Evolutionary conservation across 2,329 filamentous ascomycete genomes (phyloP), one percentile per base, ranked within the genome.

Genomic region (Arachnomyces sp.): DNA sequence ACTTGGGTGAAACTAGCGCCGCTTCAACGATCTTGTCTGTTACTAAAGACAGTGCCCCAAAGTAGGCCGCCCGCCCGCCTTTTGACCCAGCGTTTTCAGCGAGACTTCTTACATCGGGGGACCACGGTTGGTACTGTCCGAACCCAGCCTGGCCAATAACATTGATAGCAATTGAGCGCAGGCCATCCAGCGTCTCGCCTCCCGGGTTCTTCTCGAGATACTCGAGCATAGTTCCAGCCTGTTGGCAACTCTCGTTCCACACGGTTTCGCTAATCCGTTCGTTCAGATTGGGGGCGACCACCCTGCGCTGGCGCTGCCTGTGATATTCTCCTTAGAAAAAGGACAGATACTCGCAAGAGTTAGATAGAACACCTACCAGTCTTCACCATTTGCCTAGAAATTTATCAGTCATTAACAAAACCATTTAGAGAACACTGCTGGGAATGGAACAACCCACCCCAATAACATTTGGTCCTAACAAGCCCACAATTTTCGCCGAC

Each of bases 141-240:
- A 61, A 64, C 2, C 56, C 61, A 1, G 60, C 56, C 25, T 48
- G 38, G 3, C 56, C 57, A 7, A 67, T 52, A 2, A 66, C 61
- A 38, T 66, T 63, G 47, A 66, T 60, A 12, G 62, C 59, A 13
- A 66, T 43, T 28, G 48, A 48, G 7, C 57, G 55, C 7, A 64
- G 52, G 3, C 53, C 52, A 7, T 44, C 43, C 7, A 59, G 45
- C 1, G 58, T 56, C 15, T 54, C 43, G 34, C 50, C 51, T 7
- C 51, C 47, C 1, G 50, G 47, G 25, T 50, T 41, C 9, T 48
- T 32, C n/a, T 55, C 33, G 30, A 61, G 40, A 35, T 56, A 55
- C 3, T 52, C 36, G 1, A 52, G 34, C 60, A 65, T 61, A 11
- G 48, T 43, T 13, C 40, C 38, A 1, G 60, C 53, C 40, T 65